A percentile compares a stretch with the other conserved stretches of the same genome.
Evolutionary conservation across 2,329 filamentous ascomycete genomes (phyloP).

Genomic region (Trichoderma pleuroti): DNA sequence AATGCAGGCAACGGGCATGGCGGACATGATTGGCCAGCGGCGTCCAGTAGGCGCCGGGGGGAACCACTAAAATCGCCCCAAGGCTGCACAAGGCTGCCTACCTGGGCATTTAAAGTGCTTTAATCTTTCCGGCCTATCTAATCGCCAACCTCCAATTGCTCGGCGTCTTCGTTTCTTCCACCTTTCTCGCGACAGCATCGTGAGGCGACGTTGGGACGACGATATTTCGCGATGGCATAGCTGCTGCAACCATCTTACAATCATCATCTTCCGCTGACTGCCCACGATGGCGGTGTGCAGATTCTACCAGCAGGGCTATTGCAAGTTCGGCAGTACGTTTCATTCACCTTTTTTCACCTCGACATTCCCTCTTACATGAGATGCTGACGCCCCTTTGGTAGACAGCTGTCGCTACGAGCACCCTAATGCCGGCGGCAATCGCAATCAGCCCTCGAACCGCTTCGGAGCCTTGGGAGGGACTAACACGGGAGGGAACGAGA

Average conservation of each 20-base stretch:
- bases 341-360: constrained; percentile 6
- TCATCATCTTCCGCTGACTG: constrained; percentile 2
- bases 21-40: constrained; percentile 6
- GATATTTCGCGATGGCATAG: constrained; percentile 17
- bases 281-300: constrained; percentile 42
- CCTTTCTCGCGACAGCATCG: not conserved
- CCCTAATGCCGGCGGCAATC: constrained; percentile 36
- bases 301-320: constrained; percentile 50
- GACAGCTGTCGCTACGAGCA: constrained; percentile 55
- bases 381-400: constrained; percentile 26
- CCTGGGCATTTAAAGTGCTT: constrained; percentile 18
- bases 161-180: not conserved
- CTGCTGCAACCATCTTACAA: not conserved
- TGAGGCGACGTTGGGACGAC: not conserved
- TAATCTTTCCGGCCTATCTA: constrained; percentile 9
- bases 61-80: constrained; percentile 2
- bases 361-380: not conserved
- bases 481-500: constrained; percentile 27
- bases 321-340: constrained; percentile 50
- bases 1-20: constrained; percentile 35
- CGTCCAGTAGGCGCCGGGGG: not conserved
- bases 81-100: constrained; percentile 20
- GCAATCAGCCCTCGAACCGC: constrained; percentile 47
- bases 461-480: constrained; percentile 50
- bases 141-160: not conserved